phyloP scores from a whole-genome alignment of 352 stramenopile genomes.

The Pythium aphanidermatum region DNA sequence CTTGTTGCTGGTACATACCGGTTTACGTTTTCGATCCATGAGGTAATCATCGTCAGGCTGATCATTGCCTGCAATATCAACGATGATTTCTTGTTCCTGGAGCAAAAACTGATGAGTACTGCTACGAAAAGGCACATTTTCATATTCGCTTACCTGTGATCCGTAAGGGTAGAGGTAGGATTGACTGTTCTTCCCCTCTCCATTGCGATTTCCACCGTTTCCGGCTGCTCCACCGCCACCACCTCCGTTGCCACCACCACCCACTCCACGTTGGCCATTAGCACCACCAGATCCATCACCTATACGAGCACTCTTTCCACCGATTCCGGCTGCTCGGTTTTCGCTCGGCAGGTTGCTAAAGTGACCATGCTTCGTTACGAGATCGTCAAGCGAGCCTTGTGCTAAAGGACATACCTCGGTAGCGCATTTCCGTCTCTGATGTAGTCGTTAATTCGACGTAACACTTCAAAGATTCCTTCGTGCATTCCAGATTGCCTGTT shows the following conservation, averaged over 20 bases:
- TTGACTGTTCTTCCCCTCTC: constrained; percentile 61
- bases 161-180: constrained; percentile 83
- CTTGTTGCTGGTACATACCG: constrained; percentile 16
- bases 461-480: constrained; percentile 81
- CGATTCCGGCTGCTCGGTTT: constrained; percentile 72
- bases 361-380: too few relatives aligned
- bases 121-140: background rate
- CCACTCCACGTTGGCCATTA: constrained; percentile 31
- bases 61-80: constrained; percentile 77
- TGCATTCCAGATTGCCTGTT: constrained; percentile 81
- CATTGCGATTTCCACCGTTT: constrained; percentile 25
- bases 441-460: constrained; percentile 74
- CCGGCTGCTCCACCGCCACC: constrained; percentile 28
- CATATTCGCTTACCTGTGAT: constrained; percentile 28
- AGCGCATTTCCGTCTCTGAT: constrained; percentile 68
- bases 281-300: constrained; percentile 22
- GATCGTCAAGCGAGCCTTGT: background rate
- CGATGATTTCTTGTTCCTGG: constrained; percentile 78
- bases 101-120: background rate
- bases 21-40: constrained; percentile 62
- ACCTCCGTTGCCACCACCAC: constrained; percentile 35
- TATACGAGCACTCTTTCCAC: constrained; percentile 53
- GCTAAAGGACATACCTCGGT: constrained; percentile 32
- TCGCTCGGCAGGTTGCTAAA: constrained; percentile 80
- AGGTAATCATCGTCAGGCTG: constrained; percentile 78